phyloP scores from a whole-genome alignment of 208 protist species.

The Perkinsela sp. region DNA sequence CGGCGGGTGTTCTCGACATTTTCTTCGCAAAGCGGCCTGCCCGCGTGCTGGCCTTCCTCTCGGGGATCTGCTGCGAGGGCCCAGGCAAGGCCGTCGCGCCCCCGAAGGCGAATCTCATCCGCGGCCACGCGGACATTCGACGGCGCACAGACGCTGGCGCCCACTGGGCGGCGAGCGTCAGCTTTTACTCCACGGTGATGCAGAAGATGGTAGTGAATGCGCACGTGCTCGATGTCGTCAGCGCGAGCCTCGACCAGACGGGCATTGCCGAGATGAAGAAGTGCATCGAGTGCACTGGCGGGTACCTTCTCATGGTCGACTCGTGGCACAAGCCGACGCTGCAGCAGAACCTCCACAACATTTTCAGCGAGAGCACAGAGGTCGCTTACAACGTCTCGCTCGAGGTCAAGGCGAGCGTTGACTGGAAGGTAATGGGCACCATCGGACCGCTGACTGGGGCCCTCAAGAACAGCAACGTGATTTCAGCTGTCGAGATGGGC shows the following conservation, averaged over 20 bases:
- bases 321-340: constrained; percentile 82
- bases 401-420: constrained; percentile 73
- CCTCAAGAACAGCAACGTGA: constrained; percentile 58
- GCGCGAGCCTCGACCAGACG: constrained; percentile 81
- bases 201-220: constrained; percentile 64
- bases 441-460: constrained; percentile 68
- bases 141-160: constrained; percentile 26
- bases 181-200: constrained; percentile 79
- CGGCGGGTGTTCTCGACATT: constrained; percentile 68
- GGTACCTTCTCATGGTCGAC: constrained; percentile 81
- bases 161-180: constrained; percentile 32
- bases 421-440: constrained; percentile 77
- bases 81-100: constrained; percentile 69
- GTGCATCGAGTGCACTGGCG: constrained; percentile 66
- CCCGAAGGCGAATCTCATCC: constrained; percentile 73
- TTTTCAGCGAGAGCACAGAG: constrained; percentile 45
- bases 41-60: constrained; percentile 81
- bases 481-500: constrained; percentile 69
- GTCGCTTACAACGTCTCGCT: constrained; percentile 80
- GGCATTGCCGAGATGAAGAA: constrained; percentile 84
- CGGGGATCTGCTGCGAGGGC: constrained; percentile 73
- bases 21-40: constrained; percentile 56
- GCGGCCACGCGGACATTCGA: constrained; percentile 82
- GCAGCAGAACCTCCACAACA: constrained; percentile 61
- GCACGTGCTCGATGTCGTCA: constrained; percentile 84